These are phyloP conservation scores for Rhizophagus clarus DNA, from an alignment of 192 early-diverging fungal genomes.

Conservation along the genomic window DNA sequence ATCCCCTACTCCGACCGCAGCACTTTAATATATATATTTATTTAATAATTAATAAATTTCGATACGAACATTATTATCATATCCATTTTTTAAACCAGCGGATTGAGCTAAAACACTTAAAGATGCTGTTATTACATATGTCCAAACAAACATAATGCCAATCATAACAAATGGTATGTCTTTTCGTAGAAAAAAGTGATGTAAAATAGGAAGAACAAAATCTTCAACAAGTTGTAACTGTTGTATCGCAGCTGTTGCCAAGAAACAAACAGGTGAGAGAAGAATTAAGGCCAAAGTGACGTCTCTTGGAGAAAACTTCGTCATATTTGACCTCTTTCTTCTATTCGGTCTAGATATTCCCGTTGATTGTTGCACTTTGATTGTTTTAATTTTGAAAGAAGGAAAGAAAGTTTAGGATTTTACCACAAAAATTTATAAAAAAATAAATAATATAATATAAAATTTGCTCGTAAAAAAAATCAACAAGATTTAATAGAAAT, in stretches of 20 bases:
- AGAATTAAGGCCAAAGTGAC: background rate
- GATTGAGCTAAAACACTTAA: conserved; percentile 27
- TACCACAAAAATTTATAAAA: background rate
- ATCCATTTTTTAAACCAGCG: conserved; percentile 12
- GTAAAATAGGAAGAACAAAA: conserved; percentile 3
- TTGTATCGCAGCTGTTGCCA: conserved; percentile 23
- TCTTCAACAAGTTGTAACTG: conserved; percentile 19
- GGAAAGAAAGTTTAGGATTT: background rate
- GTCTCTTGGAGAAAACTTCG: background rate
- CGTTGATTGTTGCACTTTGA: background rate
- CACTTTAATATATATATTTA: background rate
- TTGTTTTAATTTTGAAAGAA: background rate
- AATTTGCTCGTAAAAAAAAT: background rate
- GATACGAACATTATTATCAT: conserved; percentile 26
- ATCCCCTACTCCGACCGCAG: too few relatives aligned
- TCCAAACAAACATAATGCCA: conserved; percentile 22
- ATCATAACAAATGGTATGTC: conserved; percentile 27
- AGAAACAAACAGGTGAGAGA: conserved; percentile 11
- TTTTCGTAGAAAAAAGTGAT: conserved; percentile 10
- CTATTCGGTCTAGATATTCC: background rate
- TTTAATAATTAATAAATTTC: too few relatives aligned
- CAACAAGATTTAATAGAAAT: too few relatives aligned
- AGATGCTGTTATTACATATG: conserved; percentile 19
- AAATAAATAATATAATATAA: too few relatives aligned
- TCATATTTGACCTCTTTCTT: background rate